Percentiles rank a stretch among this genome's conserved stretches.
Conservation (phyloP, 176 grass and related monocot genomes). For the Pontederia crassipes region DNA sequence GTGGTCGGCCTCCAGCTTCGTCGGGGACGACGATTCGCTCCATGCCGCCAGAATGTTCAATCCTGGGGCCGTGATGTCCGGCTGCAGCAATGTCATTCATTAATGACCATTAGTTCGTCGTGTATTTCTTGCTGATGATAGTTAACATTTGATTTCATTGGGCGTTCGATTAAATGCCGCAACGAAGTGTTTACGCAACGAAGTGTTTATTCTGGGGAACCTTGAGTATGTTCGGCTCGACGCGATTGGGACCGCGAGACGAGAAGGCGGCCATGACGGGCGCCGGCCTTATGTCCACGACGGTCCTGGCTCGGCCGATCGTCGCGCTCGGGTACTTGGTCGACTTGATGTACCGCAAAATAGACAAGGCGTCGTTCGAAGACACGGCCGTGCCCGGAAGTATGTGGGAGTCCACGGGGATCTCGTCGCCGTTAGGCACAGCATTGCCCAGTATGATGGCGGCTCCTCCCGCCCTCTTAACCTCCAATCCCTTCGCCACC, state of each 20-base stretch:
- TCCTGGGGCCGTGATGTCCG: conserved; percentile 72
- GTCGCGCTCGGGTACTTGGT: conserved; percentile 28
- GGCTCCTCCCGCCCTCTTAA: conserved; percentile 75
- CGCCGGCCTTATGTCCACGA: conserved; percentile 46
- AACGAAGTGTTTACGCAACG: no score
- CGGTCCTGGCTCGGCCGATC: conserved; percentile 37
- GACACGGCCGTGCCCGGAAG: conserved; percentile 66
- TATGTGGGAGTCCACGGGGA: conserved; percentile 80
- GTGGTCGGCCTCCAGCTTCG: conserved; percentile 68
- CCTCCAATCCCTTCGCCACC: conserved; percentile 70
- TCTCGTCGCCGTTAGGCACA: conserved; percentile 39
- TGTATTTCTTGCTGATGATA: not conserved
- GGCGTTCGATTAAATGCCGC: no score
- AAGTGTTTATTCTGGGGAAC: conserved; percentile 2
- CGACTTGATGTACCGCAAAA: conserved; percentile 56
- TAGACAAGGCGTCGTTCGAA: conserved; percentile 21
- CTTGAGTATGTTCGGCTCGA: conserved; percentile 87
- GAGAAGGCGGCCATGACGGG: conserved; percentile 88
- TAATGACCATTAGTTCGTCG: not conserved
- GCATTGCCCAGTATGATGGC: conserved; percentile 82
- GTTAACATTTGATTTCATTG: not conserved
- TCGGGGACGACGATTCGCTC: conserved; percentile 79
- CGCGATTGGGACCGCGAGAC: conserved; percentile 65
- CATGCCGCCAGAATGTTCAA: conserved; percentile 95
- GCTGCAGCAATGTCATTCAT: conserved; percentile 22